Base-by-base conservation (phyloP, 148 eudicot genomes). In the Vaccinium myrtillus region DNA sequence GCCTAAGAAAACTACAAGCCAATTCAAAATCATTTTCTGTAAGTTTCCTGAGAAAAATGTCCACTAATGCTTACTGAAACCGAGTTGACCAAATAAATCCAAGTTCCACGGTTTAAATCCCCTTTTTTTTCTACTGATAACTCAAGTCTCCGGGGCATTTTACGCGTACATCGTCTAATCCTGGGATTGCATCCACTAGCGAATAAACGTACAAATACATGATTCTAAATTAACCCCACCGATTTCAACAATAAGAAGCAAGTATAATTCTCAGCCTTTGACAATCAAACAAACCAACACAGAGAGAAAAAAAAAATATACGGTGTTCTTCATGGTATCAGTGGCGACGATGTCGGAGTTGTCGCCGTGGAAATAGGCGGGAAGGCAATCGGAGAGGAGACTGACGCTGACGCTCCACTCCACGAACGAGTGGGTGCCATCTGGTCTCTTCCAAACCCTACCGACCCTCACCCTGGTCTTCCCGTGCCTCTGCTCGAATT, bases 271-370 rank as follows among this genome's bases (percentile, higher is more conserved):
- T 49, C 59, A 49, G 13, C 18, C 39, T 46, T 49, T 76, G 51
- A 25, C 79, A 76, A 48, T 76, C 55, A 76, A 76, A 16, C 77
- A 36, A 6, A 43, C 5, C 0, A 0, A 9, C 14, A 49, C 53
- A 9, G 10, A 74, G 49, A 49, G 55, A 76, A 76, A 0, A 48
- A n/a, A 78, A 16, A 10, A 23, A 15, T 7, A 25, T 87, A 95
- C 98, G 46, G 98, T 97, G 92, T 97, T 97, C 82, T 95, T 97
- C 92, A 97, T 95, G 84, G 99, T 95, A 88, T 95, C 98, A 61
- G 99, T 95, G 54, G 99, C 98, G 84, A 97, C 99, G 83, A 97
- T 89, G 63, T 89, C 88, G 82, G 99, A 95, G 76, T 97, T 97
- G 85, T 97, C 95, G 63, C 85, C 91, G 63, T 46, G 63, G 39